Evolutionary conservation across 805 yeast genomes (phyloP).

Genomic region (Blastobotrys peoriensis): DNA sequence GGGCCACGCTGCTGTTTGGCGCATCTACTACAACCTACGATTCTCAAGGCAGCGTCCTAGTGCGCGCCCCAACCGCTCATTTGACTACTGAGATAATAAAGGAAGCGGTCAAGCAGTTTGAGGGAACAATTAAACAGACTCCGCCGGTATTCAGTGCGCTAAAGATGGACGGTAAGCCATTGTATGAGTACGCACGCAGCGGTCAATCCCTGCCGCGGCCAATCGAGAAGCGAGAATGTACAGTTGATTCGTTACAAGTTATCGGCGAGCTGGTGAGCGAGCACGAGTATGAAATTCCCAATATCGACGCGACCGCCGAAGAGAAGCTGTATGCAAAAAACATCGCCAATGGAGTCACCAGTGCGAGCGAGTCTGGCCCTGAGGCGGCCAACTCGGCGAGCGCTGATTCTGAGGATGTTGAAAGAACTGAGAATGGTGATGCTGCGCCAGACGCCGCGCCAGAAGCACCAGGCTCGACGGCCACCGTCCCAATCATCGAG

Average conservation of each 20-base stretch:
- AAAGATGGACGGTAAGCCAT: constrained; percentile 88
- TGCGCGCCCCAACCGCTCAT: constrained; percentile 51
- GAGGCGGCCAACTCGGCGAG: constrained; percentile 28
- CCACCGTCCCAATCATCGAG: constrained; percentile 43
- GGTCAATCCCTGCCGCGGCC: constrained; percentile 78
- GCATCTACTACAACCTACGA: constrained; percentile 92
- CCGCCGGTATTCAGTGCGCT: constrained; percentile 95
- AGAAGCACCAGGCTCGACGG: constrained; percentile 7
- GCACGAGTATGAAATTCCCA: constrained; percentile 46
- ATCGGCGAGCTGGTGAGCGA: constrained; percentile 48
- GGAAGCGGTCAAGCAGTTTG: constrained; percentile 52
- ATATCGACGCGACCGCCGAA: constrained; percentile 27
- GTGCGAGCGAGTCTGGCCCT: constrained; percentile 2
- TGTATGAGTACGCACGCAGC: constrained; percentile 90
- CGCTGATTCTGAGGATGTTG: constrained; percentile 21
- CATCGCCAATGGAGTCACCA: constrained; percentile 28
- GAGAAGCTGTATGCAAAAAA: constrained; percentile 36
- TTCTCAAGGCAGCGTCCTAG: constrained; percentile 74
- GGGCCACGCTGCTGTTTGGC: constrained; percentile 81
- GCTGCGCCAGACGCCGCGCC: too few species aligned
- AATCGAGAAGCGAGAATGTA: constrained; percentile 72
- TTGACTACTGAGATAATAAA: constrained; percentile 48
- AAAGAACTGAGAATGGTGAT: constrained; percentile 6
- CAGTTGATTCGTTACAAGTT: constrained; percentile 49
- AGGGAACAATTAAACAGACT: constrained; percentile 79